Conservation (phyloP, 208 protist genomes). For the Endotrypanum monterogeii region DNA sequence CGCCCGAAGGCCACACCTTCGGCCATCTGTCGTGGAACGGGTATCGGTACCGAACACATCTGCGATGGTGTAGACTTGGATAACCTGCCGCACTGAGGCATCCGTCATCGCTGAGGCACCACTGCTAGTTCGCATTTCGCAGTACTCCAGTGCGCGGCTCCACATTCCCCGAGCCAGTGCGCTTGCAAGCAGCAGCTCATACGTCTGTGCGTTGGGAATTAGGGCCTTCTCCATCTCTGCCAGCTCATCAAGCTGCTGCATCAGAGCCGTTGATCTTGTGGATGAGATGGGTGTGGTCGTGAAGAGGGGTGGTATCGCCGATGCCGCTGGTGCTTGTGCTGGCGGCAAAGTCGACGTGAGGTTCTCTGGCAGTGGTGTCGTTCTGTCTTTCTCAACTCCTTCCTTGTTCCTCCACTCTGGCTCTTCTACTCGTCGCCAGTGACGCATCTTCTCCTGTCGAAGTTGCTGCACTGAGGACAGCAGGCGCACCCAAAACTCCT, state of each 20-base stretch:
- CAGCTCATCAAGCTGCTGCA: slow-evolving; percentile 33
- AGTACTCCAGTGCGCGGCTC: slow-evolving; percentile 54
- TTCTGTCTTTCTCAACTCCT: background rate
- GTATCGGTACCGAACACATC: background rate
- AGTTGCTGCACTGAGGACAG: slow-evolving; percentile 37
- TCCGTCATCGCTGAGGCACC: slow-evolving; percentile 42
- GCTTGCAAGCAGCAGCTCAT: slow-evolving; percentile 58
- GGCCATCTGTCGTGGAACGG: slow-evolving; percentile 33
- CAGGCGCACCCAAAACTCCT: slow-evolving; percentile 58
- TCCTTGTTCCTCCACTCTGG: background rate
- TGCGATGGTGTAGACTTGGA: slow-evolving; percentile 39
- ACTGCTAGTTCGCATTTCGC: slow-evolving; percentile 37
- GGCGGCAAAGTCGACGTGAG: background rate
- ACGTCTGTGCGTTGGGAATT: slow-evolving; percentile 63
- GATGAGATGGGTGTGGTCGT: background rate
- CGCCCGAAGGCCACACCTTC: slow-evolving; percentile 37
- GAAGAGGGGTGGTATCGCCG: background rate
- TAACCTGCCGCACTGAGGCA: slow-evolving; percentile 37
- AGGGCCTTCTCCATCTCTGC: slow-evolving; percentile 37
- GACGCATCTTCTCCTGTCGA: slow-evolving; percentile 23
- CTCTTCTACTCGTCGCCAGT: background rate
- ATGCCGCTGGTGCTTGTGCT: background rate
- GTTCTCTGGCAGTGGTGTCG: background rate
- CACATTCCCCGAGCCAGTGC: slow-evolving; percentile 51
- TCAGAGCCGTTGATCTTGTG: background rate